A percentile compares a stretch with the other conserved stretches of the same genome.
Evolutionary conservation across 768 basidiomycete species (phyloP).

Genomic region (Lentinula edodes): DNA sequence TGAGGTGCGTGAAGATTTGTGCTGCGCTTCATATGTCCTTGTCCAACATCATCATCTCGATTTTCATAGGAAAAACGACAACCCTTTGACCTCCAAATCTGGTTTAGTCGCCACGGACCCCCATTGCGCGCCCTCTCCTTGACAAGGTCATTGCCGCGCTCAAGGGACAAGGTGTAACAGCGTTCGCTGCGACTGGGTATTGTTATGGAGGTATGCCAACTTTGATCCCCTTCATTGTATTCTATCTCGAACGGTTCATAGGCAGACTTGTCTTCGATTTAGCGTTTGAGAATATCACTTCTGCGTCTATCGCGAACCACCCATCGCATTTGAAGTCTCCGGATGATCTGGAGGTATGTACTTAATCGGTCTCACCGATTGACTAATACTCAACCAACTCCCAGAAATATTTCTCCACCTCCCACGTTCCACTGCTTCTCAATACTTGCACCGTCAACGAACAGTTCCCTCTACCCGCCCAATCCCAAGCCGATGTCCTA

Average conservation of each 20-base stretch:
- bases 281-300: conserved; percentile 47
- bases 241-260: conserved; percentile 11
- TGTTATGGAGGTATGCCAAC: conserved; percentile 55
- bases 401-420: conserved; percentile 40
- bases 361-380: background rate
- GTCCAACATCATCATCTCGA: background rate
- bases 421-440: conserved; percentile 58
- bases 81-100: background rate
- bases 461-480: conserved; percentile 21
- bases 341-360: conserved; percentile 52
- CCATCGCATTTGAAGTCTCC: conserved; percentile 56
- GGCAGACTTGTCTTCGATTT: conserved; percentile 58
- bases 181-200: conserved; percentile 58
- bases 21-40: background rate
- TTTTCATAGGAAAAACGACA: background rate
- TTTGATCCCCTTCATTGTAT: background rate
- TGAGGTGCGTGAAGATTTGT: background rate
- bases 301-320: conserved; percentile 47
- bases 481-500: conserved; percentile 30
- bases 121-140: conserved; percentile 39
- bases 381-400: background rate
- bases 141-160: conserved; percentile 55
- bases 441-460: conserved; percentile 54
- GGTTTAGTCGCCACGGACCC: conserved; percentile 25
- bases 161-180: conserved; percentile 51